Evolutionary conservation across 352 stramenopile species (phyloP).

Genomic region (Saprolegnia parasitica): DNA sequence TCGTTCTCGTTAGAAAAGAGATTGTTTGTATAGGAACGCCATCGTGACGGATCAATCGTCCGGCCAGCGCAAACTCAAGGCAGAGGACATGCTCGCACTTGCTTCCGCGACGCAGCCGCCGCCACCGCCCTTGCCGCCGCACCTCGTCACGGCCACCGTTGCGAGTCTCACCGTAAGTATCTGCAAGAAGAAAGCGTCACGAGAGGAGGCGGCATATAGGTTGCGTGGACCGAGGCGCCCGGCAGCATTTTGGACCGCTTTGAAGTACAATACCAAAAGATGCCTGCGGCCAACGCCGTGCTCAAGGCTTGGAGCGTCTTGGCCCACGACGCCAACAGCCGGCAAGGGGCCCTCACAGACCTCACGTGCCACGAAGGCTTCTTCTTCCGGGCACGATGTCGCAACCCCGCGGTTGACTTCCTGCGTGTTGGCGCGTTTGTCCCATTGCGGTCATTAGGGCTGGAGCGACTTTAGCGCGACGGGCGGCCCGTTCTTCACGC

Average conservation of each 20-base stretch:
- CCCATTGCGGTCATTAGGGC: not conserved
- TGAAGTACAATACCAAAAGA: constrained; percentile 56
- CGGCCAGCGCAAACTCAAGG: constrained; percentile 51
- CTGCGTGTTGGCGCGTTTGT: not conserved
- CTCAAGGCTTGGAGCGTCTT: constrained; percentile 51
- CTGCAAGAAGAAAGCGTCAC: not conserved
- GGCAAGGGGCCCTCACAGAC: constrained; percentile 41
- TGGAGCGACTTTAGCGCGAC: constrained; percentile 61
- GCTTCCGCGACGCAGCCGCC: constrained; percentile 40
- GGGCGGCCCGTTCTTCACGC: constrained; percentile 53
- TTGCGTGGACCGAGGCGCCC: constrained; percentile 47
- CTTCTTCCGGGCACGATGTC: constrained; percentile 55
- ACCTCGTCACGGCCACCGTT: constrained; percentile 48
- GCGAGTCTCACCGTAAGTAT: constrained; percentile 39
- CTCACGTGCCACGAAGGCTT: constrained; percentile 49
- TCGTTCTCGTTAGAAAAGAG: not conserved
- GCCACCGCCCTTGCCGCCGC: constrained; percentile 36
- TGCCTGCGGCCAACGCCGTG: constrained; percentile 35
- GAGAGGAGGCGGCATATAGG: not conserved
- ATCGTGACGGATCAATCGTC: constrained; percentile 22
- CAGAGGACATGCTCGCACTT: constrained; percentile 54
- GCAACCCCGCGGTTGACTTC: constrained; percentile 46
- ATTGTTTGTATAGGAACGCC: constrained; percentile 8
- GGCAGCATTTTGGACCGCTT: constrained; percentile 70
- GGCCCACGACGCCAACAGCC: constrained; percentile 34